A percentile compares a stretch with the other conserved stretches of the same genome.
Conservation (phyloP, 768 basidiomycete genomes). For the Trametes sanguinea region DNA sequence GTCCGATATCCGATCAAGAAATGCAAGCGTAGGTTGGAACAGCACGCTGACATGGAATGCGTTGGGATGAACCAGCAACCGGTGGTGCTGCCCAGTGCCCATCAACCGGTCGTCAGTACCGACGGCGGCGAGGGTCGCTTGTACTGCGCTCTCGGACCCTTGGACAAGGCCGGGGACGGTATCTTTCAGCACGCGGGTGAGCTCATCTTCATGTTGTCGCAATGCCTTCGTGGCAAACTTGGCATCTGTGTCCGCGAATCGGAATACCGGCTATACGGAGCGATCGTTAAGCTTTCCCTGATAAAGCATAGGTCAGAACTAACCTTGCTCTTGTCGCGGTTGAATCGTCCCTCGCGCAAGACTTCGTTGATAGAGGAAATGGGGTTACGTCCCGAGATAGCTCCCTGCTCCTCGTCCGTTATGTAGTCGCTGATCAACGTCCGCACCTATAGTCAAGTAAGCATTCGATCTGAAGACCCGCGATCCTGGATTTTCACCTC, state of each 20-base stretch:
- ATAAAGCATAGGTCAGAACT: neutral
- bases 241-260: slow-evolving; percentile 86
- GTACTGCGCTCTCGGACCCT: slow-evolving; percentile 63
- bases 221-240: slow-evolving; percentile 71
- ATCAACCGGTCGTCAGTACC: slow-evolving; percentile 75
- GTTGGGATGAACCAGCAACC: slow-evolving; percentile 83
- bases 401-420: slow-evolving; percentile 85
- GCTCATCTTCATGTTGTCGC: slow-evolving; percentile 78
- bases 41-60: slow-evolving; percentile 93
- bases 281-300: neutral
- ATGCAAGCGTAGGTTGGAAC: slow-evolving; percentile 91
- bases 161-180: slow-evolving; percentile 94
- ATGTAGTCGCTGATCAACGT: slow-evolving; percentile 86
- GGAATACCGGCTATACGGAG: slow-evolving; percentile 71
- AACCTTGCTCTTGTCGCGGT: slow-evolving; percentile 77
- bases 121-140: slow-evolving; percentile 58
- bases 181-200: slow-evolving; percentile 80
- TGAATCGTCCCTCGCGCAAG: slow-evolving; percentile 78
- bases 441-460: slow-evolving; percentile 57
- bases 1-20: slow-evolving; percentile 71
- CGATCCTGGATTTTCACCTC: slow-evolving; percentile 59
- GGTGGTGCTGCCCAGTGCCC: slow-evolving; percentile 77
- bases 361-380: slow-evolving; percentile 94
- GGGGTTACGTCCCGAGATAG: slow-evolving; percentile 78
- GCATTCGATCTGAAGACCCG: neutral